These are phyloP conservation scores for Neonectria ditissima DNA, from an alignment of 2,329 filamentous ascomycete species.

Conservation along the genomic window DNA sequence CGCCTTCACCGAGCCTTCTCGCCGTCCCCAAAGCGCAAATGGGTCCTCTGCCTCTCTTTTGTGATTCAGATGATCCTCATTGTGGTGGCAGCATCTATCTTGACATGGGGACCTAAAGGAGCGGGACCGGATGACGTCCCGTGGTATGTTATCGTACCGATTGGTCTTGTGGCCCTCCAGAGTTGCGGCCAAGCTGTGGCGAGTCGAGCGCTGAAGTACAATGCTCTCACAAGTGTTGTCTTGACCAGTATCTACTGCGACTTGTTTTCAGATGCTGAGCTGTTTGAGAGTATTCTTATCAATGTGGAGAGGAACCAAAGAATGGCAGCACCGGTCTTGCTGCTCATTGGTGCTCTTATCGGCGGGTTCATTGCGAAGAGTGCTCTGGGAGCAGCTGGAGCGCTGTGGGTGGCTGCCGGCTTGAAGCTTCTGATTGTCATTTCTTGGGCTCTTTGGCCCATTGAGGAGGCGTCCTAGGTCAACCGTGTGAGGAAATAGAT, in stretches of 20 bases:
- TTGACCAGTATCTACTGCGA: constrained; percentile 87
- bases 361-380: constrained; percentile 64
- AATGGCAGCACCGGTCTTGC: constrained; percentile 60
- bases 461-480: constrained; percentile 47
- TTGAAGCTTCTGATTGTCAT: constrained; percentile 68
- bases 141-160: constrained; percentile 73
- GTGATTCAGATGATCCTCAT: constrained; percentile 63
- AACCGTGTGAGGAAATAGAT: background rate
- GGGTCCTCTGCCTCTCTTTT: constrained; percentile 73
- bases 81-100: constrained; percentile 63
- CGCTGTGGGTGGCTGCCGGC: constrained; percentile 69
- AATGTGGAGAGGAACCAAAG: constrained; percentile 66
- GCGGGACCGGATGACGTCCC: constrained; percentile 57
- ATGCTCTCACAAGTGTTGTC: constrained; percentile 80
- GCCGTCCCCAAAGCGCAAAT: constrained; percentile 65
- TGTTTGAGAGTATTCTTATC: constrained; percentile 53
- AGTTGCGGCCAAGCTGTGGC: constrained; percentile 83
- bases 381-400: constrained; percentile 61
- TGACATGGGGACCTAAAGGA: constrained; percentile 59
- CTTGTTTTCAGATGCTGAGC: constrained; percentile 73
- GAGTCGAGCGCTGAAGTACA: constrained; percentile 76
- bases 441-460: constrained; percentile 72
- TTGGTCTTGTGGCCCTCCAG: constrained; percentile 80
- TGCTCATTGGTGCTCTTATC: constrained; percentile 62
- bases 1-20: constrained; percentile 73